Conservation (phyloP, 2,329 filamentous ascomycete genomes). For the Arthroderma sp. region DNA sequence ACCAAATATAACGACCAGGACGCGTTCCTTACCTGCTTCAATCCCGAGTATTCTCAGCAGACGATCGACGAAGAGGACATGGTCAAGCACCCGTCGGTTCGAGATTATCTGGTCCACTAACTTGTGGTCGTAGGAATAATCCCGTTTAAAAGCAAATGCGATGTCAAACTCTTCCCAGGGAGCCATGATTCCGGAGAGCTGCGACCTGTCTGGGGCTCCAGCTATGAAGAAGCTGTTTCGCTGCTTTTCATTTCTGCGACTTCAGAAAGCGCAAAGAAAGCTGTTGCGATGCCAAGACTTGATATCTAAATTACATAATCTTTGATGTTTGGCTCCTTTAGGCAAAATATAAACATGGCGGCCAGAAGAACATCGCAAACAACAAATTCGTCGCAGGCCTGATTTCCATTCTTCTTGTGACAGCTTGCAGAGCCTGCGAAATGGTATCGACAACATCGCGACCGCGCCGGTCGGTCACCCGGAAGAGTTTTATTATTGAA, state of each 20-base stretch:
- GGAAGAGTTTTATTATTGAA: slow-evolving; percentile 64
- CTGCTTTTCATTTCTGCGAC: background rate
- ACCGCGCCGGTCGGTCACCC: slow-evolving; percentile 48
- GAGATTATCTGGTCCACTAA: slow-evolving; percentile 51
- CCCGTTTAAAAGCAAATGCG: slow-evolving; percentile 52
- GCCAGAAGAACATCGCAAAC: background rate
- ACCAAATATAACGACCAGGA: background rate
- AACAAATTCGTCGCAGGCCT: background rate
- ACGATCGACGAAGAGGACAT: slow-evolving; percentile 66
- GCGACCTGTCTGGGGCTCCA: background rate
- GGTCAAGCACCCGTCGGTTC: slow-evolving; percentile 55
- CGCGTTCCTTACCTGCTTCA: slow-evolving; percentile 45
- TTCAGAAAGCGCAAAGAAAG: background rate
- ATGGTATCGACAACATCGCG: slow-evolving; percentile 34
- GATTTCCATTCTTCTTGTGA: background rate
- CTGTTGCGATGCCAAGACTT: slow-evolving; percentile 8
- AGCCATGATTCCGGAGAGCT: slow-evolving; percentile 23
- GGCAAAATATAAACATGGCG: slow-evolving; percentile 16
- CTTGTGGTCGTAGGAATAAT: slow-evolving; percentile 51
- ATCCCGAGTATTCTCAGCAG: slow-evolving; percentile 60
- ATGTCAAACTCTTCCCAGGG: slow-evolving; percentile 52
- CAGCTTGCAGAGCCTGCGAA: background rate
- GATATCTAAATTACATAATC: slow-evolving; percentile 7
- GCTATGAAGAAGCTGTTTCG: background rate
- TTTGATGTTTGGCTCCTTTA: slow-evolving; percentile 4